A percentile compares a stretch with the other conserved stretches of the same genome.
phyloP scores from a whole-genome alignment of 2,329 filamentous ascomycete genomes.

The Basipetospora sp. region DNA sequence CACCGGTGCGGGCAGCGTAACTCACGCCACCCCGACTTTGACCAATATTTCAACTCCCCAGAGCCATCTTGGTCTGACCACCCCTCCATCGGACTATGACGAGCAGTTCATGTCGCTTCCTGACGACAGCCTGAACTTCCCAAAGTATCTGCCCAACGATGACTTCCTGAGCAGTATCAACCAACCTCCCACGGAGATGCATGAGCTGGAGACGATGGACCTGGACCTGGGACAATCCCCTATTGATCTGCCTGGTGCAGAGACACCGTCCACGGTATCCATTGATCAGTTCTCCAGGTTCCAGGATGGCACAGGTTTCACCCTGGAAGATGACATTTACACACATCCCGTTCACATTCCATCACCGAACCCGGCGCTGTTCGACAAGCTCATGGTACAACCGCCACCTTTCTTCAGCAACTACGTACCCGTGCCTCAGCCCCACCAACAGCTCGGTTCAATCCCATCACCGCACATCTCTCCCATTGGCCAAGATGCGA shows the following conservation, averaged over 20 bases:
- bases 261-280: conserved; percentile 15
- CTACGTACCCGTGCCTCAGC: background rate
- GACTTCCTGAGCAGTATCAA: conserved; percentile 27
- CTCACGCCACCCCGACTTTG: conserved; percentile 43
- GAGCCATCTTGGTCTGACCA: conserved; percentile 36
- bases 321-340: conserved; percentile 47
- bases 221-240: conserved; percentile 23
- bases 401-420: conserved; percentile 9
- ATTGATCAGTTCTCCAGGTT: conserved; percentile 45
- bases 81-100: conserved; percentile 38
- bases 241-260: conserved; percentile 19
- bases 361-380: conserved; percentile 19
- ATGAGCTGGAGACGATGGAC: conserved; percentile 21
- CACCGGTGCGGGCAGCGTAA: conserved; percentile 19
- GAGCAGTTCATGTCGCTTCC: conserved; percentile 15
- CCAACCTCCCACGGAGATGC: conserved; percentile 10
- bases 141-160: conserved; percentile 30
- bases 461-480: conserved; percentile 39
- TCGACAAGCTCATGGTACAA: conserved; percentile 31
- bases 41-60: conserved; percentile 49
- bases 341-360: conserved; percentile 36
- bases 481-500: conserved; percentile 51
- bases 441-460: conserved; percentile 1
- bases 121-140: conserved; percentile 29
- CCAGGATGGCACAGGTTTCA: conserved; percentile 46